These are phyloP conservation scores for Cyclocybe cylindracea DNA, from an alignment of 768 basidiomycete genomes.

Conservation along the genomic window DNA sequence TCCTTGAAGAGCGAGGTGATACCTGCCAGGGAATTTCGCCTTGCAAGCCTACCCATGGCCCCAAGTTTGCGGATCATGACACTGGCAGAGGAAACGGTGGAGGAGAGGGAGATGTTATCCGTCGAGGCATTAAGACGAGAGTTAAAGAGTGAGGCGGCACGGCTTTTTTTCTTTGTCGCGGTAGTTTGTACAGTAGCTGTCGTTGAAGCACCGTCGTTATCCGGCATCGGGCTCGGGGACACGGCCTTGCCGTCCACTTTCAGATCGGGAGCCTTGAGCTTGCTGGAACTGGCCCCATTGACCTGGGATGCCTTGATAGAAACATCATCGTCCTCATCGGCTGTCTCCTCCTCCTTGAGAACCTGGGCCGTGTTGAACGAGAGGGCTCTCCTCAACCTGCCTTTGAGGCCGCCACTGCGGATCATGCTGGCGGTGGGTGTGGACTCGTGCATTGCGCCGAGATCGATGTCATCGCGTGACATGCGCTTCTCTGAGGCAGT, in stretches of 20 bases:
- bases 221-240: constrained; percentile 30
- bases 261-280: constrained; percentile 34
- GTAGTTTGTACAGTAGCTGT: constrained; percentile 48
- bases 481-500: constrained; percentile 71
- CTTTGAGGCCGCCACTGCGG: constrained; percentile 74
- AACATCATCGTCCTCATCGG: constrained; percentile 47
- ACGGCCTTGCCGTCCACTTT: constrained; percentile 21
- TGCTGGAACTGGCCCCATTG: constrained; percentile 21
- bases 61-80: constrained; percentile 98
- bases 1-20: constrained; percentile 96
- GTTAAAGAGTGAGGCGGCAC: constrained; percentile 82
- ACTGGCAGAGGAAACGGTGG: constrained; percentile 91
- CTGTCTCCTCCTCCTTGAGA: constrained; percentile 50
- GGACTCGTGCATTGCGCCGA: constrained; percentile 48
- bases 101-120: constrained; percentile 94
- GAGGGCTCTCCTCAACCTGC: constrained; percentile 71
- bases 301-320: constrained; percentile 45
- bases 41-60: constrained; percentile 83
- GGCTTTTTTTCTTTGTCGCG: constrained; percentile 73
- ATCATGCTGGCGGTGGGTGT: constrained; percentile 37
- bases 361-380: constrained; percentile 53
- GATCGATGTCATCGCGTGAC: constrained; percentile 76
- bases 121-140: constrained; percentile 85
- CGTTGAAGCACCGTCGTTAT: constrained; percentile 42
- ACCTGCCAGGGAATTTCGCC: constrained; percentile 86